Conservation (phyloP, 1,284 basidiomycete species). For the Sanguinoderma infundibulare region DNA sequence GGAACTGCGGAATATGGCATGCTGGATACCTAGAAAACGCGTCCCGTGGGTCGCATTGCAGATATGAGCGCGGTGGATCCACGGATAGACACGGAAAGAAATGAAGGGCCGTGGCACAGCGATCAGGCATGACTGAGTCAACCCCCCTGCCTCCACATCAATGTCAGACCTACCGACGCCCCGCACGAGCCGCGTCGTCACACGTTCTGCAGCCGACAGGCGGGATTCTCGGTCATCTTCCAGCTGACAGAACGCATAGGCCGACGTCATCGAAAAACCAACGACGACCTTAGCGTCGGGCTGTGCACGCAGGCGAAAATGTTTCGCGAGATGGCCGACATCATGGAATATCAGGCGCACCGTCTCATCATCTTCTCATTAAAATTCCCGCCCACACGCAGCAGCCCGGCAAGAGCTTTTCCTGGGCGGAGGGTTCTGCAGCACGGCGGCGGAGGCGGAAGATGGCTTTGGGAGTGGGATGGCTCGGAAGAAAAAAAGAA, state of each 20-base stretch:
- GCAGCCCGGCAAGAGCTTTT: not conserved
- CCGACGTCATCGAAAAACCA: not conserved
- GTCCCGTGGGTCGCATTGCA: not conserved
- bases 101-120: not conserved
- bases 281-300: not conserved
- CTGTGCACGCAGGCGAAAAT: constrained; percentile 2
- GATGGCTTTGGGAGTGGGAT: not conserved
- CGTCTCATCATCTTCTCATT: not conserved
- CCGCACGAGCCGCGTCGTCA: not conserved
- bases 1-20: not conserved
- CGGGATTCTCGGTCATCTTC: too few species aligned
- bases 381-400: not conserved
- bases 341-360: not conserved
- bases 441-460: not conserved
- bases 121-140: not conserved
- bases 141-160: not conserved
- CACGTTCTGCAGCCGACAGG: not conserved
- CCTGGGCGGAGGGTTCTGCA: not conserved
- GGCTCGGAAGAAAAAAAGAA: not conserved
- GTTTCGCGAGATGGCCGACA: not conserved
- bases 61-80: not conserved
- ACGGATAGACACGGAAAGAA: not conserved
- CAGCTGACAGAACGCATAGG: not conserved
- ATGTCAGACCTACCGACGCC: not conserved
- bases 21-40: not conserved